Evolutionary conservation across 805 yeast genomes (phyloP), one percentile per base, ranked within the genome.

Genomic region (Wickerhamomyces ciferrii): DNA sequence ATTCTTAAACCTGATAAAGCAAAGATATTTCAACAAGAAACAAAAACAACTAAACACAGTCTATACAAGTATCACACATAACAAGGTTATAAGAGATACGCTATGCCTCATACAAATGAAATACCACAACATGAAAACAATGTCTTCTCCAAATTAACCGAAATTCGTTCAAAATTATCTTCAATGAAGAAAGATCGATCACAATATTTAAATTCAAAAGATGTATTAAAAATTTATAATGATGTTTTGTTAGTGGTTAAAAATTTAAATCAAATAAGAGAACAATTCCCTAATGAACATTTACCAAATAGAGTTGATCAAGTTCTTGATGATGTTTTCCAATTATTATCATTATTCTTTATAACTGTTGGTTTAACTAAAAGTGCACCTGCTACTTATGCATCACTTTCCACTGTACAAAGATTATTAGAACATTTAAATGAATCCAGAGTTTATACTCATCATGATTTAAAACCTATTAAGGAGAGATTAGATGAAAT

Each of bases 351-450:
- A 14, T 72, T 94, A 43, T 85, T 94, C 53, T 88, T 91, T 65
- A 79, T 92, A 59, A 88, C 98, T 2, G 94, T 95, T 48, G 99
- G 99, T 3, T 71, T 89, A 55, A 85, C 86, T 41, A 84, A 89
- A 55, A 78, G 89, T 32, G 96, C 97, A 1, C 96, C 98, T 1
- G 96, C 97, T 5, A 87, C 96, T 1, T 94, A 87, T 66, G 92
- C 96, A 6, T 87, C 96, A 3, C 69, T 92, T 38, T 75, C 90
- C 38, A 89, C 98, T 0, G 96, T 94, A 19, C 84, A 84, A 66
- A 81, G 94, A 54, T 69, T 94, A 48, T 72, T 94, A 54, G 87
- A 81, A 52, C 98, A 92, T 66, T 69, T 92, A 50, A 78, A 80
- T 53, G 96, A 87, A 61, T 79, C 87, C 43, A 82, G 81, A 46